These are phyloP conservation scores for Alternaria tenuissima DNA, from an alignment of 2,329 filamentous ascomycete species.

Conservation along the genomic window DNA sequence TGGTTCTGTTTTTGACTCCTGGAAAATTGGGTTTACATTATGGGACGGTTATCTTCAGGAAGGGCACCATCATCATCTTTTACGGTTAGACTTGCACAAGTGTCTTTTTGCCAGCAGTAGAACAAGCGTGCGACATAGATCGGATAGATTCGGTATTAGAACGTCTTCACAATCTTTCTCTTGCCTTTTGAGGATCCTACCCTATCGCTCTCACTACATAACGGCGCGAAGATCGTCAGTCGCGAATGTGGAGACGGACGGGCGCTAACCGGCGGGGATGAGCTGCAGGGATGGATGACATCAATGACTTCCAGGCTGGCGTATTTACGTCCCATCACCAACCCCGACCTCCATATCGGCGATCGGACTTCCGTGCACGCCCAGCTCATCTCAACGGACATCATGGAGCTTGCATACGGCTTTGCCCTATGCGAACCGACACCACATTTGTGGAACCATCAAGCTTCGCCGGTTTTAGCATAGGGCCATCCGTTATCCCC, in stretches of 20 bases:
- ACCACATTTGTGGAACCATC: neutral
- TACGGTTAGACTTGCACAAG: neutral
- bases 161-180: neutral
- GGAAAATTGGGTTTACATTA: neutral
- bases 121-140: neutral
- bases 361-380: conserved; percentile 5
- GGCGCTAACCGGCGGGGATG: neutral
- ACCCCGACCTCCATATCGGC: neutral
- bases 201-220: neutral
- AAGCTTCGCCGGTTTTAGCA: neutral
- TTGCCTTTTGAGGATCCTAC: neutral
- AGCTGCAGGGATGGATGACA: neutral
- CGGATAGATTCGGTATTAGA: neutral
- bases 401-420: neutral
- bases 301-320: neutral
- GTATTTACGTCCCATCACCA: neutral
- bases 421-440: neutral
- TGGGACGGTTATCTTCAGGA: neutral
- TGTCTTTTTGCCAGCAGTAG: neutral
- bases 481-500: neutral
- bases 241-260: neutral
- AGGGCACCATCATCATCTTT: neutral
- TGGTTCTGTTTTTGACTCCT: neutral
- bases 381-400: neutral
- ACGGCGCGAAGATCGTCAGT: neutral